Conservation (phyloP, 148 eudicot genomes). For the Oxyria digyna region DNA sequence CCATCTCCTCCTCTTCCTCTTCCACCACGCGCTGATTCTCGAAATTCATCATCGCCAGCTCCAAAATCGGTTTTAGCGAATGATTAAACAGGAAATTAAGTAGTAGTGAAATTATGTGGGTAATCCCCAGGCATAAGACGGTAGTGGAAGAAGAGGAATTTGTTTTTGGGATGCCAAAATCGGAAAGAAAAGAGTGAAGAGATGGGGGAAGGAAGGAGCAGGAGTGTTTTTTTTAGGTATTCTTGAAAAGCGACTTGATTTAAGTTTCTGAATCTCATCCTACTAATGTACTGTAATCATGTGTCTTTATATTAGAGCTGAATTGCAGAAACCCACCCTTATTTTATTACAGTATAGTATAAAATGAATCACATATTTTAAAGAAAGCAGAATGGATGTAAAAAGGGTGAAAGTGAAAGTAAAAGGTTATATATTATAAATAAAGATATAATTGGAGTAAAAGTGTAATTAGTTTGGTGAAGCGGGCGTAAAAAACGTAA, state of each 20-base stretch:
- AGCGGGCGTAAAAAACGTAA: constrained; percentile 1
- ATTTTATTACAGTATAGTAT: too few species aligned
- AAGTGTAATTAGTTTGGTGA: neutral
- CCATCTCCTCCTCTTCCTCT: constrained; percentile 25
- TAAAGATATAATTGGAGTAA: too few species aligned
- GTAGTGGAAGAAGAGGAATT: neutral
- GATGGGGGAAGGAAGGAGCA: neutral
- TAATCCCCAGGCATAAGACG: too few species aligned
- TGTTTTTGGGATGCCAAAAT: neutral
- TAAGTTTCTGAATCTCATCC: neutral
- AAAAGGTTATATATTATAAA: too few species aligned
- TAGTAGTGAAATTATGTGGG: neutral
- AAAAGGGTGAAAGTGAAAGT: too few species aligned
- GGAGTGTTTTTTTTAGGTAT: neutral
- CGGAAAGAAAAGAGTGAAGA: neutral
- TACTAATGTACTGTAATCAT: neutral
- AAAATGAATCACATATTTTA: too few species aligned
- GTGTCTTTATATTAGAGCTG: neutral
- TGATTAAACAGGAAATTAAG: too few species aligned
- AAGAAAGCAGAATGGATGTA: too few species aligned
- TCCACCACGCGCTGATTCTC: constrained; percentile 30
- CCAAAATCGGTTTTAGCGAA: too few species aligned
- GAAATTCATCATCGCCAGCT: constrained; percentile 35
- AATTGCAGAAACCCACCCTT: too few species aligned
- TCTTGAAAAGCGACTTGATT: neutral